Conservation (phyloP, 2,329 filamentous ascomycete genomes). For the Pyricularia sp. region DNA sequence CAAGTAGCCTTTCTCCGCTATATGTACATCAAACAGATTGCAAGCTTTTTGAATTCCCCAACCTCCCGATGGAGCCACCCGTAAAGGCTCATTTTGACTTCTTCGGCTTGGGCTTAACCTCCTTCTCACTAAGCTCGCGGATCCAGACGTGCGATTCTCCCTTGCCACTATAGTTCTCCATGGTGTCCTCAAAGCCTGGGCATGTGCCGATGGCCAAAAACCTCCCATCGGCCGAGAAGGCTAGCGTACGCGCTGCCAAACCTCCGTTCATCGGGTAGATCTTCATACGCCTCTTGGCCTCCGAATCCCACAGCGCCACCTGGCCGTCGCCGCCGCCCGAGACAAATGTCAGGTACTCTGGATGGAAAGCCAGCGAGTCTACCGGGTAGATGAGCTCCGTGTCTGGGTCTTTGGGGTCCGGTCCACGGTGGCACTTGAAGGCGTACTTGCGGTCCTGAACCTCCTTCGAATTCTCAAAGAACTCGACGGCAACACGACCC, state of each 20-base stretch:
- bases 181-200: constrained; percentile 77
- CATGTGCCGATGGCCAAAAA: constrained; percentile 70
- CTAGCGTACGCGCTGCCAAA: constrained; percentile 56
- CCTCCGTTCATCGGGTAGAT: constrained; percentile 53
- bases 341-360: constrained; percentile 70
- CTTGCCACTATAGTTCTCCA: constrained; percentile 62
- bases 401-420: constrained; percentile 45
- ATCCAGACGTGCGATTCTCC: constrained; percentile 68
- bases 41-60: background rate
- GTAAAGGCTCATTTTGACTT: constrained; percentile 1
- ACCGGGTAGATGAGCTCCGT: constrained; percentile 83
- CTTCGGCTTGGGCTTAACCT: constrained; percentile 64
- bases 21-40: background rate
- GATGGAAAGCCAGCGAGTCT: constrained; percentile 81
- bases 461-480: constrained; percentile 83
- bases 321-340: constrained; percentile 82
- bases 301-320: constrained; percentile 86
- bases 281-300: constrained; percentile 77
- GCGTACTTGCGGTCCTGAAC: constrained; percentile 91
- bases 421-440: constrained; percentile 93
- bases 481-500: constrained; percentile 90
- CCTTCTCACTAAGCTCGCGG: constrained; percentile 71
- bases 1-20: background rate
- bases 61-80: background rate
- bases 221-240: constrained; percentile 65